Evolutionary conservation across 2,329 filamentous ascomycete species (phyloP), one percentile per base, ranked within the genome.

Genomic region (Pseudogymnoascus sp.): DNA sequence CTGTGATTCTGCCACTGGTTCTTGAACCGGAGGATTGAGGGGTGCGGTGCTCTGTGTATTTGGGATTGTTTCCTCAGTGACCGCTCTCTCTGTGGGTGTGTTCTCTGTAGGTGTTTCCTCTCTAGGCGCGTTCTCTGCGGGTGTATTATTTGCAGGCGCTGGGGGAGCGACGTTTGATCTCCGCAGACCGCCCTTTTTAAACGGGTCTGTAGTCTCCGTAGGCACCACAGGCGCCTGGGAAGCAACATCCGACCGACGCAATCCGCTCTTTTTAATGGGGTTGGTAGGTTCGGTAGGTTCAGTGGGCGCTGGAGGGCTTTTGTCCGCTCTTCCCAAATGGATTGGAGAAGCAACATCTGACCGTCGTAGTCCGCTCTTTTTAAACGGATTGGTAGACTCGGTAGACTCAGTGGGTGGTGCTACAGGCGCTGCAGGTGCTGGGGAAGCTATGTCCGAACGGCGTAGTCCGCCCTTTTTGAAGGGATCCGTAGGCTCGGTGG

Each of bases 381-480:
- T 34, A 51, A 60, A 23, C 21, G 45, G 31, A 12, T 45, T 12
- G 11, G 57, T 18, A 6, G 61, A 31, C 26, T 62, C 54, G 14
- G 61, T 64, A 10, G 64, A 26, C 36, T 64, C 59, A 8, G 66
- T 63, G 6, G 65, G 66, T 36, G 29, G 8, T 31, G 29, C 29
- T 10, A 8, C 29, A 31, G 29, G 29, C 8, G 29, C 29, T 8
- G 29, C 6, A 8, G 29, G 29, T 8, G 29, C 29, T 31, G n/a
- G 37, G n/a, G 37, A 39, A 16, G 37, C 37, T 3, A 16, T 16
- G n/a, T 16, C 37, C 3, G 37, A 40, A 10, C n/a, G 37, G 2
- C 37, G 64, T 64, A 26, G 63, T 47, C 36, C 66, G 40, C 11
- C 65, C 65, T 40, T 31, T 62, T 40, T 63, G 7, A 40, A 40